phyloP scores from a whole-genome alignment of 495 filamentous ascomycete genomes.

The Achaetomiella virescens region DNA sequence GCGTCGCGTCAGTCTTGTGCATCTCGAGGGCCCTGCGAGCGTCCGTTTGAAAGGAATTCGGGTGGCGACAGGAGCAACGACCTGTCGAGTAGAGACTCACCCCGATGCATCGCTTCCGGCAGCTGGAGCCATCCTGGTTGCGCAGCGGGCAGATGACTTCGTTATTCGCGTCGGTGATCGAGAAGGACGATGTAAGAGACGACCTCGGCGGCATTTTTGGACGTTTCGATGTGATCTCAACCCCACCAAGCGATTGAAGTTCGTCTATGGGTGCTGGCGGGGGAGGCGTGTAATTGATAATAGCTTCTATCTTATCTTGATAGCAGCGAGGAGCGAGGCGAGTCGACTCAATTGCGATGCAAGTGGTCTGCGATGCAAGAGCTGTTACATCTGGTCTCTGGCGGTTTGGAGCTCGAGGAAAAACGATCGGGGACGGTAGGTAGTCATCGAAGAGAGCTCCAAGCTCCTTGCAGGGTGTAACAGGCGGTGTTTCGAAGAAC shows the following conservation, averaged over 20 bases:
- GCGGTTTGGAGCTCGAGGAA: slow-evolving; percentile 17
- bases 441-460: slow-evolving; percentile 20
- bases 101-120: slow-evolving; percentile 94
- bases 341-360: slow-evolving; percentile 35
- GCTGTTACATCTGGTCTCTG: slow-evolving; percentile 21
- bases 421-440: slow-evolving; percentile 10
- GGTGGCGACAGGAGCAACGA: slow-evolving; percentile 16
- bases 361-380: slow-evolving; percentile 17
- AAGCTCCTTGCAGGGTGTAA: slow-evolving; percentile 38
- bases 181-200: slow-evolving; percentile 83
- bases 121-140: slow-evolving; percentile 95
- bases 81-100: slow-evolving; percentile 56
- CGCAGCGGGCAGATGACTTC: slow-evolving; percentile 95
- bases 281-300: slow-evolving; percentile 30
- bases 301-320: slow-evolving; percentile 27
- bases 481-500: slow-evolving; percentile 46
- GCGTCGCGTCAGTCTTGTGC: not conserved
- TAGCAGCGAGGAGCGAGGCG: slow-evolving; percentile 3
- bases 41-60: slow-evolving; percentile 4
- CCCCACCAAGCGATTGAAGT: slow-evolving; percentile 46
- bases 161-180: slow-evolving; percentile 83
- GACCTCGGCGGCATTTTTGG: slow-evolving; percentile 78
- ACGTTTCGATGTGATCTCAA: slow-evolving; percentile 9
- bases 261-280: slow-evolving; percentile 19
- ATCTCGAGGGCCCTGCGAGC: not conserved